A percentile compares a stretch with the other conserved stretches of the same genome.
Evolutionary conservation across 305 asterid species (phyloP).

Genomic region (Solanum hybrid): DNA sequence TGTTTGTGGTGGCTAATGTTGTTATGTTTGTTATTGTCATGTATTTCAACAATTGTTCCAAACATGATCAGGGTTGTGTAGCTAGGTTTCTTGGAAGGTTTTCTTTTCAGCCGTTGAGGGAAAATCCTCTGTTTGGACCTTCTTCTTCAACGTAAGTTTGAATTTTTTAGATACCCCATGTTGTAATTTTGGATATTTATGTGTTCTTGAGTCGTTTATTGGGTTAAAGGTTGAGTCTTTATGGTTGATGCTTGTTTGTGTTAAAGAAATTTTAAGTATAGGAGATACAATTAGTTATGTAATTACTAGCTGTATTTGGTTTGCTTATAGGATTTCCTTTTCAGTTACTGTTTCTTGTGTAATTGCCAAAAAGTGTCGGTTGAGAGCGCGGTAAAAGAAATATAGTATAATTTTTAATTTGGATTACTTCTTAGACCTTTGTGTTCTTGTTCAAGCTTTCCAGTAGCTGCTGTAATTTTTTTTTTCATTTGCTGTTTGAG

Average conservation of each 20-base stretch:
- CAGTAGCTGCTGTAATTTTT: not conserved
- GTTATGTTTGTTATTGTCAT: conserved; percentile 53
- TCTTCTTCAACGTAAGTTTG: conserved; percentile 65
- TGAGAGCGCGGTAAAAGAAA: not conserved
- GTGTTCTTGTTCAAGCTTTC: not conserved
- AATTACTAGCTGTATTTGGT: not conserved
- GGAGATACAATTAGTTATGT: not conserved
- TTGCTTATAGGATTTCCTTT: not conserved
- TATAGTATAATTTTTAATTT: not conserved
- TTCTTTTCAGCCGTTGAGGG: conserved; percentile 67
- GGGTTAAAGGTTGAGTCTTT: not conserved
- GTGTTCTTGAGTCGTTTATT: not conserved
- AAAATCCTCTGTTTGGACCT: conserved; percentile 85
- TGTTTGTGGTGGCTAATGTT: conserved; percentile 50
- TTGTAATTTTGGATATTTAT: not conserved
- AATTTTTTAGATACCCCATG: not conserved
- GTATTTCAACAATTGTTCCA: conserved; percentile 70
- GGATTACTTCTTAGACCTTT: not conserved
- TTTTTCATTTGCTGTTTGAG: not conserved
- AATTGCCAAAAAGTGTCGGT: not conserved
- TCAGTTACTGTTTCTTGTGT: not conserved
- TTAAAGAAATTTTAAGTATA: not conserved
- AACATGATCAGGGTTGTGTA: conserved; percentile 35
- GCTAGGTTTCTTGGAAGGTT: conserved; percentile 63
- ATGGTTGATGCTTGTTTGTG: not conserved